A percentile compares a stretch with the other conserved stretches of the same genome.
Evolutionary conservation across 75 land plant species (phyloP).

Genomic region (Gnetum montanum): DNA sequence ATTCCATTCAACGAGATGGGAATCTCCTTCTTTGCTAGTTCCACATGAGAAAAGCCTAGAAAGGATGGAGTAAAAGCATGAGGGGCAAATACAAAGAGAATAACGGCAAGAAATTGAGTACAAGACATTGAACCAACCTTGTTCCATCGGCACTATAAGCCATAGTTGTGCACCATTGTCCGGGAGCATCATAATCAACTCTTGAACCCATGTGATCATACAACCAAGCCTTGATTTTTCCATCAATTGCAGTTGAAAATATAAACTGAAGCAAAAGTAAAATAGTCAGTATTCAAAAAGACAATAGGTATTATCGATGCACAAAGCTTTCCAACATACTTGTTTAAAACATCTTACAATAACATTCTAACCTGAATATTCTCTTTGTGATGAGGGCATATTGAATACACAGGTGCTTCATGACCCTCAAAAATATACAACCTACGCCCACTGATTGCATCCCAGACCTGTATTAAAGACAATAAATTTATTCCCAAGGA

Average conservation of each 20-base stretch:
- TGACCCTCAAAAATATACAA: slow-evolving; percentile 72
- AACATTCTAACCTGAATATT: slow-evolving; percentile 64
- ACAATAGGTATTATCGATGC: background rate
- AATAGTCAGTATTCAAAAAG: background rate
- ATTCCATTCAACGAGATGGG: slow-evolving; percentile 82
- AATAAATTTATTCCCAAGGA: background rate
- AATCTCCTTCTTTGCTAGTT: slow-evolving; percentile 81
- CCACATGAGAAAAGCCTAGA: slow-evolving; percentile 83
- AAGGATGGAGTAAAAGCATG: background rate
- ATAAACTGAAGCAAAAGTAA: slow-evolving; percentile 45
- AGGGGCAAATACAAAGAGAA: background rate
- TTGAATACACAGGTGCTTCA: slow-evolving; percentile 73
- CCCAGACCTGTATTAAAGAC: slow-evolving; percentile 55
- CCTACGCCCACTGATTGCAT: slow-evolving; percentile 44
- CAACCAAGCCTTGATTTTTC: slow-evolving; percentile 90
- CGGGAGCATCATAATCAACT: slow-evolving; percentile 93
- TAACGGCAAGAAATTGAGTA: background rate
- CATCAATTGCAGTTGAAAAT: slow-evolving; percentile 81
- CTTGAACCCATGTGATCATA: slow-evolving; percentile 83
- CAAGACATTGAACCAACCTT: slow-evolving; percentile 41
- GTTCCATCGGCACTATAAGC: slow-evolving; percentile 88
- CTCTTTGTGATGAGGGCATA: slow-evolving; percentile 80
- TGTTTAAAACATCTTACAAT: background rate
- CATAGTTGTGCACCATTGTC: slow-evolving; percentile 78
- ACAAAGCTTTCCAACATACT: background rate